A percentile compares a stretch with the other conserved stretches of the same genome.
These are phyloP conservation scores for Colletotrichum karsti DNA, from an alignment of 2,329 filamentous ascomycete genomes.

Conservation along the genomic window DNA sequence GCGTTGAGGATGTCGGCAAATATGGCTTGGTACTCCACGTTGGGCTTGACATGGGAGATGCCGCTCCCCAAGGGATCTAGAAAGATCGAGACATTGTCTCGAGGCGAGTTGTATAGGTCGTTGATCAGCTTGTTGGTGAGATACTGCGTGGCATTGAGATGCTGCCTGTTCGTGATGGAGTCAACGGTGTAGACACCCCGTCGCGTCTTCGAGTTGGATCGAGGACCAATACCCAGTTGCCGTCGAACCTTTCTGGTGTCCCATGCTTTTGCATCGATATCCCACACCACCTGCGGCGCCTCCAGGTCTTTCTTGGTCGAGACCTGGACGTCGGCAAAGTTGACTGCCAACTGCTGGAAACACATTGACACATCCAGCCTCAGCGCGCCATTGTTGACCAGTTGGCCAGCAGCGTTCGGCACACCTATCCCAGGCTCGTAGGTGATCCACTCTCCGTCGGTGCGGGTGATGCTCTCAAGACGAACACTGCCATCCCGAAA, in stretches of 20 bases:
- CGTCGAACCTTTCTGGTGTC: constrained; percentile 25
- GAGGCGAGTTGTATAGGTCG: constrained; percentile 28
- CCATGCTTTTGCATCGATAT: constrained; percentile 16
- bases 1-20: constrained; percentile 29
- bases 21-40: constrained; percentile 31
- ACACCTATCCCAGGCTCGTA: background rate
- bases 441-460: background rate
- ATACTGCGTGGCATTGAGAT: constrained; percentile 24
- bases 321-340: constrained; percentile 30
- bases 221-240: constrained; percentile 25
- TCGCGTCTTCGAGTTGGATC: background rate
- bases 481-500: background rate
- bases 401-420: background rate
- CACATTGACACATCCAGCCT: constrained; percentile 27
- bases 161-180: constrained; percentile 7
- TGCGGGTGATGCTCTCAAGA: background rate
- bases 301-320: constrained; percentile 28
- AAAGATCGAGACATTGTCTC: constrained; percentile 25
- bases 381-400: constrained; percentile 15
- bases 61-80: constrained; percentile 29
- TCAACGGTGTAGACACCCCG: constrained; percentile 30
- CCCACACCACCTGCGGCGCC: constrained; percentile 25
- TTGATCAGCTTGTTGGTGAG: constrained; percentile 31
- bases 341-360: constrained; percentile 29
- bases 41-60: constrained; percentile 26